Evolutionary conservation across 139 green algal genomes (phyloP).

Genomic region (Micractinium sp.): DNA sequence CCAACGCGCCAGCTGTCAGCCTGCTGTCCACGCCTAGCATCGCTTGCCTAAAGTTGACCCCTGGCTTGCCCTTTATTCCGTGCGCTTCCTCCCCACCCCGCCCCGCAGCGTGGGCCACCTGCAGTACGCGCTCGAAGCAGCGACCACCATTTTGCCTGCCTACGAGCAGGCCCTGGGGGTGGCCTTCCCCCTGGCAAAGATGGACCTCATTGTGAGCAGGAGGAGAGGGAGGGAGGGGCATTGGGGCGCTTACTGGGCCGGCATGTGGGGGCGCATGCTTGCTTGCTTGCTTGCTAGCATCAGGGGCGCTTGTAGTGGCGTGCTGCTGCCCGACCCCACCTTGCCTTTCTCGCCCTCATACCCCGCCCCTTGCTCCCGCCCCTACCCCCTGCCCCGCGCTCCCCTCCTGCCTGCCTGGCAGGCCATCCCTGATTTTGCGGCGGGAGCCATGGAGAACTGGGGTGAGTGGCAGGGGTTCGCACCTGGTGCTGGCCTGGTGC

Average conservation of each 20-base stretch:
- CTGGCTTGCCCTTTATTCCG: neutral
- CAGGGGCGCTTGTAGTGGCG: too few species aligned
- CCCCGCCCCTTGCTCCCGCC: neutral
- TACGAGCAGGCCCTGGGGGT: slow-evolving; percentile 62
- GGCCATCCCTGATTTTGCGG: slow-evolving; percentile 90
- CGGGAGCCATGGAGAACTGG: slow-evolving; percentile 98
- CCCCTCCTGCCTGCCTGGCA: neutral
- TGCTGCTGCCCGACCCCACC: neutral
- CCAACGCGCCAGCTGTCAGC: too few species aligned
- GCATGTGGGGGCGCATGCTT: too few species aligned
- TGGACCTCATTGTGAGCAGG: slow-evolving; percentile 78
- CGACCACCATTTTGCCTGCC: slow-evolving; percentile 43
- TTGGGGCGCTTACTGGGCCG: too few species aligned
- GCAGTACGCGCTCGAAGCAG: slow-evolving; percentile 43
- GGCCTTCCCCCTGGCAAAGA: slow-evolving; percentile 80
- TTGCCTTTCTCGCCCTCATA: neutral
- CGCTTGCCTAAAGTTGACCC: too few species aligned
- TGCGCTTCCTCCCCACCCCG: neutral
- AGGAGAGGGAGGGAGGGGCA: too few species aligned
- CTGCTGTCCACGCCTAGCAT: neutral
- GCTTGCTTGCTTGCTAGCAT: too few species aligned
- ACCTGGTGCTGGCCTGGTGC: too few species aligned
- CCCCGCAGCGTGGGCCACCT: slow-evolving; percentile 40
- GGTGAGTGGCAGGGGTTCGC: slow-evolving; percentile 41
- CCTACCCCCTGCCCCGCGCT: too few species aligned